Base-by-base conservation (phyloP, 192 early-diverging fungal genomes). In the Gonapodya prolifera region DNA sequence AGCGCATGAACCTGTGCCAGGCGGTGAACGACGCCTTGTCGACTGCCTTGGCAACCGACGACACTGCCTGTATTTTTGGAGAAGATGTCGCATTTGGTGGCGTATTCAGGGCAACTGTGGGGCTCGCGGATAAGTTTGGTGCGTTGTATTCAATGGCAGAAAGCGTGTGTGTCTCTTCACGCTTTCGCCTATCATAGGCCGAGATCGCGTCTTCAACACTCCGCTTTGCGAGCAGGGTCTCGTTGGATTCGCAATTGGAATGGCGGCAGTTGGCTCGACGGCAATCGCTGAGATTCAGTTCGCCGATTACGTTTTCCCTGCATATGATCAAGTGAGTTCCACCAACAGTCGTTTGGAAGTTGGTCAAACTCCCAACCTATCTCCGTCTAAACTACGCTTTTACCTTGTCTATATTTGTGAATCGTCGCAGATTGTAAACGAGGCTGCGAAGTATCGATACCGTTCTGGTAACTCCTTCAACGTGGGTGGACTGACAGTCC, bases 261-360 rank as follows among this genome's bases (percentile, higher is more conserved):
- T 97, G 89, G 97, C 97, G 1, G 85, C 96, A 28, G 91, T 94
- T 79, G 97, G 97, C 29, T 92, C 94, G 79, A 97, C 96, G 28
- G 94, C 97, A 69, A 94, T 98, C 80, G 97, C 97, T 32, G 97
- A 98, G 83, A 97, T 98, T 33, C 97, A 98, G 85, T 98, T 98
- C 85, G 97, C 95, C 1, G 97, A 99, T 85, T 99, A 99, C 79
- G 94, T 99, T 17, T 97, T 94, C 83, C 97, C 97, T 1, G 97
- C 96, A 2, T 99, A 97, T 81, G 97, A 99, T 84, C 97, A 98
- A 85, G 89, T 92, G 83, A 23, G 31, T 34, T 33, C 17, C 35
- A 28, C 2, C 34, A 31, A 33, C 33, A 29, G 18, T 2, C 35
- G 1, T 73, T 77, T 34, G 30, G 34, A 33, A 16, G 16, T 32